Conservation (phyloP, 177 flowering plant species). For the Telopea speciosissima region DNA sequence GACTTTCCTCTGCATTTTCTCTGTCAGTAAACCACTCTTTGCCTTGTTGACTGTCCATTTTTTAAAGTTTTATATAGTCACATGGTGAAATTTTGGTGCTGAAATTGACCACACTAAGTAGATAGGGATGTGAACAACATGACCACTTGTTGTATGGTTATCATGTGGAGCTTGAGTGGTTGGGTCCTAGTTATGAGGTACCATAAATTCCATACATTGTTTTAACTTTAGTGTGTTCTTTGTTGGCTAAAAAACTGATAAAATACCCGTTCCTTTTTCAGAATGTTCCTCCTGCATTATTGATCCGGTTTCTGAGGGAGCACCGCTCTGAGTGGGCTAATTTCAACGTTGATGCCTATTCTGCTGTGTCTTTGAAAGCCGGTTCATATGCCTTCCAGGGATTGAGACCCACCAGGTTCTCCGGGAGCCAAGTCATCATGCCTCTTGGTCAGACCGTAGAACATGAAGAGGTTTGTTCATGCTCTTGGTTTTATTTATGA, state of each 20-base stretch:
- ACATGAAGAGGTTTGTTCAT: conserved; percentile 42
- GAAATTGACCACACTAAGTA: background rate
- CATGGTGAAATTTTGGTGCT: too few species aligned
- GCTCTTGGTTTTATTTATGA: background rate
- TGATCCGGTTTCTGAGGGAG: conserved; percentile 55
- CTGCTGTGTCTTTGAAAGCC: conserved; percentile 44
- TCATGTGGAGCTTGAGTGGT: background rate
- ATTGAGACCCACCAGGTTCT: conserved; percentile 29
- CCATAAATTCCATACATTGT: background rate
- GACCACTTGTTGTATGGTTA: background rate
- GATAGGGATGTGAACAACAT: background rate
- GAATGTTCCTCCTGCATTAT: conserved; percentile 55
- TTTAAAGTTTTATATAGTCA: too few species aligned
- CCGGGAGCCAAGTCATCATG: conserved; percentile 40
- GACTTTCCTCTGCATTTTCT: too few species aligned
- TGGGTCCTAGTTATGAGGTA: background rate
- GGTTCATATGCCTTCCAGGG: conserved; percentile 40
- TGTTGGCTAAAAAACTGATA: conserved; percentile 4
- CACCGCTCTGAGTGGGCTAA: conserved; percentile 67
- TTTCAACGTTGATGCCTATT: conserved; percentile 46
- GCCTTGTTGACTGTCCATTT: too few species aligned
- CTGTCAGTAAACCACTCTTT: too few species aligned
- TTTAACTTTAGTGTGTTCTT: background rate
- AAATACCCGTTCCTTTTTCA: conserved; percentile 10
- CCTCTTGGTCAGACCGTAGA: conserved; percentile 53